Percentiles rank a stretch among this genome's conserved stretches.
Evolutionary conservation across 2,329 filamentous ascomycete genomes (phyloP).

Genomic region (Pseudocercospora fuligena): DNA sequence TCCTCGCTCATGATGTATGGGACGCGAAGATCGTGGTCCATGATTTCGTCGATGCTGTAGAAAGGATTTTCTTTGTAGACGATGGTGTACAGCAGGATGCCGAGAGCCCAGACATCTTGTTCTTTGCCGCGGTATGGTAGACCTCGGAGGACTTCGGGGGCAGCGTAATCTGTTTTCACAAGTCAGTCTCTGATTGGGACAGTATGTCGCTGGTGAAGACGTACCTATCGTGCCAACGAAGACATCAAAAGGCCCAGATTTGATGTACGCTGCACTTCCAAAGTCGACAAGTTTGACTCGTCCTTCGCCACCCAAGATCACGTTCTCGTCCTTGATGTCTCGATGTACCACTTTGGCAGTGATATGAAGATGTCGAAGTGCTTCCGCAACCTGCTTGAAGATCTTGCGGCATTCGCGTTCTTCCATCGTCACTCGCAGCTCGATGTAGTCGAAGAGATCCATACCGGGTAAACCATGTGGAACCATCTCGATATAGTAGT

Average conservation of each 20-base stretch:
- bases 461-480: slow-evolving; percentile 95
- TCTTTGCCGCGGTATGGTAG: slow-evolving; percentile 92
- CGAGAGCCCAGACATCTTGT: slow-evolving; percentile 97
- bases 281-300: slow-evolving; percentile 98
- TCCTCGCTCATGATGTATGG: slow-evolving; percentile 88
- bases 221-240: slow-evolving; percentile 98
- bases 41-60: slow-evolving; percentile 98
- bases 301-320: slow-evolving; percentile 92
- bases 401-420: slow-evolving; percentile 93
- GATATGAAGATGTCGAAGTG: slow-evolving; percentile 87
- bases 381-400: slow-evolving; percentile 88
- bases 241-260: slow-evolving; percentile 96
- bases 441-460: slow-evolving; percentile 99
- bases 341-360: slow-evolving; percentile 92
- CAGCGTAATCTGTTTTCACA: slow-evolving; percentile 78
- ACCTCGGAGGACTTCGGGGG: slow-evolving; percentile 94
- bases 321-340: slow-evolving; percentile 99
- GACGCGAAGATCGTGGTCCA: slow-evolving; percentile 92
- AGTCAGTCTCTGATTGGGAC: slow-evolving; percentile 3
- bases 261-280: slow-evolving; percentile 96
- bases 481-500: slow-evolving; percentile 99
- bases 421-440: slow-evolving; percentile 94
- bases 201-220: slow-evolving; percentile 37
- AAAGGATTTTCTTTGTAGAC: slow-evolving; percentile 99
- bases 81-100: slow-evolving; percentile 96